Base-by-base conservation (phyloP, 2,329 filamentous ascomycete species). In the Arthroderma uncinatum region DNA sequence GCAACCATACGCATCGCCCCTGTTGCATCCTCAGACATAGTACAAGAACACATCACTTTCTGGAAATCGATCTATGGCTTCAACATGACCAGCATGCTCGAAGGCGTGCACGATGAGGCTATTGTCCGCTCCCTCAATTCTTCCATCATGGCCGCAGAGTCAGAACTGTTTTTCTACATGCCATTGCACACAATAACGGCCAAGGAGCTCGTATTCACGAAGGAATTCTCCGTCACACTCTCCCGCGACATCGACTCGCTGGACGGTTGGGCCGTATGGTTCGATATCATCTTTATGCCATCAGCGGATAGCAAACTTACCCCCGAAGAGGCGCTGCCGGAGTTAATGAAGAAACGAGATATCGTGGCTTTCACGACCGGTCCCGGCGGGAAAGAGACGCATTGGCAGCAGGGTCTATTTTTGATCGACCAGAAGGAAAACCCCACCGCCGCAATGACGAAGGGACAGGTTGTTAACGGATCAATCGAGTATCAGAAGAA, bases 11-110 rank as follows among this genome's bases (percentile, higher is more conserved):
- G 87, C 71, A 78, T 95, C 56, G 89, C 90, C 0, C 90, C 92
- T 8, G 79, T 92, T 28, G 80, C 85, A 10, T 89, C 95, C 68
- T 76, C 81, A 0, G 87, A 89, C 56, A 92, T 89, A 68, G 78
- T 93, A 57, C 78, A 82, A 16, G 88, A 93, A 57, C 84, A 87
- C 70, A 80, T 93, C 61, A 76, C 82, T 19, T 96, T 92, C 76
- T 97, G 92, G 92, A 81, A 86, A 62, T 83, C 93, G 65, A 87
- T 97, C 4, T 96, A 97, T 71, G 92, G 91, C 53, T 97, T 97
- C 73, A 85, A 94, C 68, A 95, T 96, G 87, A 83, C 82, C 64
- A 83, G 87, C 61, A 96, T 97, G 92, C 84, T 90, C 66, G 79
- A 84, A 48, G 84, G 85, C 39, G 89, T 92, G 58, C 83, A 86